Conservation (phyloP, 495 filamentous ascomycete genomes). For the Xylaria flabelliformis region DNA sequence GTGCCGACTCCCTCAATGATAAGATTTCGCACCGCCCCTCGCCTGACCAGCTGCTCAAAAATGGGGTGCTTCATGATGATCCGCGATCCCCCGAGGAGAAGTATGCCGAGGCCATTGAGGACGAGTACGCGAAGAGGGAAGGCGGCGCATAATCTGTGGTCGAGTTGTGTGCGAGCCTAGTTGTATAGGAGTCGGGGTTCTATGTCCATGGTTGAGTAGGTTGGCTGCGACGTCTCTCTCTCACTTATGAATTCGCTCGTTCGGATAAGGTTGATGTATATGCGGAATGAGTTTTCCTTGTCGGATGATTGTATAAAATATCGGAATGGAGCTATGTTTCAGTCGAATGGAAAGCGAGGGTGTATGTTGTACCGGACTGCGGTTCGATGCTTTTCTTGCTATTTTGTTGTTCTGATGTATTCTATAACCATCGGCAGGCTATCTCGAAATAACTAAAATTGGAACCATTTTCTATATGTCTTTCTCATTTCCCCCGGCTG, state of each 20-base stretch:
- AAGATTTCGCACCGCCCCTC: slow-evolving; percentile 77
- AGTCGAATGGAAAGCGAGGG: not conserved
- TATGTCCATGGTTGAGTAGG: not conserved
- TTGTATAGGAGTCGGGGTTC: not conserved
- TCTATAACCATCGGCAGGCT: not conserved
- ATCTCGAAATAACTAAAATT: not conserved
- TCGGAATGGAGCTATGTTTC: not conserved
- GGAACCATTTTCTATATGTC: no score
- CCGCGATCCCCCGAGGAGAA: slow-evolving; percentile 58
- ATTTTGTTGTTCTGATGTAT: not conserved
- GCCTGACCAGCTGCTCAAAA: slow-evolving; percentile 74
- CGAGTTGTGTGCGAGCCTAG: not conserved
- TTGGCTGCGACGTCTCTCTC: not conserved
- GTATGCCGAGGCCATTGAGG: slow-evolving; percentile 56
- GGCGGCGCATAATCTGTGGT: slow-evolving; percentile 49
- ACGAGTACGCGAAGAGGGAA: slow-evolving; percentile 58
- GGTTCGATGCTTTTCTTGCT: not conserved
- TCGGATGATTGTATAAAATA: slow-evolving; percentile 8
- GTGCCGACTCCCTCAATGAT: slow-evolving; percentile 80
- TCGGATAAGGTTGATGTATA: not conserved
- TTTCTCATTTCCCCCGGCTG: no score
- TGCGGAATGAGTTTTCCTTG: not conserved
- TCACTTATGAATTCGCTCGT: not conserved
- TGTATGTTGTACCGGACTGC: not conserved
- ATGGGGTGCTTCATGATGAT: slow-evolving; percentile 76